phyloP scores from a whole-genome alignment of 2,329 filamentous ascomycete species.

The Amauroascus niger region DNA sequence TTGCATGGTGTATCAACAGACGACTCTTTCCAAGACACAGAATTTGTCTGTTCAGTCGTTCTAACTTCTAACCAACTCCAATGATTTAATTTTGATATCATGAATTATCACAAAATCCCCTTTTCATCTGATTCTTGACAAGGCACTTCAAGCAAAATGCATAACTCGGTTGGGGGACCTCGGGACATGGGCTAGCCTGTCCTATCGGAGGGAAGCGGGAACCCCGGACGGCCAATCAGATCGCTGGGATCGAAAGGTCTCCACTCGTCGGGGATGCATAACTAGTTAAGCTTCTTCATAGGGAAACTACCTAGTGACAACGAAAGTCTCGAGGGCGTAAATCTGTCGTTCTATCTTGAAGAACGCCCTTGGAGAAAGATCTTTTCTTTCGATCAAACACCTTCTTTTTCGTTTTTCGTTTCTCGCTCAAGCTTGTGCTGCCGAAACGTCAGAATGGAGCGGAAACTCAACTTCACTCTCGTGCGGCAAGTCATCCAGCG shows the following conservation, averaged over 20 bases:
- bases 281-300: background rate
- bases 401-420: background rate
- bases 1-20: too few relatives aligned
- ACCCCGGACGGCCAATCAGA: background rate
- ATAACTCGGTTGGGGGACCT: background rate
- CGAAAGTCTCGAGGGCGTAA: too few relatives aligned
- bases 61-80: too few relatives aligned
- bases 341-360: too few relatives aligned
- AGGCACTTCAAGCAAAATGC: background rate
- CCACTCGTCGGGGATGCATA: background rate
- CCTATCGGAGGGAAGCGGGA: too few relatives aligned
- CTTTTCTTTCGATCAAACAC: background rate
- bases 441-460: slow-evolving; percentile 26
- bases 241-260: background rate
- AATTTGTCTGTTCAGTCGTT: too few relatives aligned
- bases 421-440: background rate
- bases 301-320: background rate
- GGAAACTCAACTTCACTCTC: slow-evolving; percentile 21
- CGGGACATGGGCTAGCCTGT: background rate
- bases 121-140: background rate
- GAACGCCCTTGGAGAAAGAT: too few relatives aligned
- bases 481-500: slow-evolving; percentile 32
- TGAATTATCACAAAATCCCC: too few relatives aligned
- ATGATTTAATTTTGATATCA: too few relatives aligned
- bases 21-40: too few relatives aligned